Evolutionary conservation across 495 filamentous ascomycete species (phyloP), one percentile per base, ranked within the genome.

Genomic region (Acidomyces sp.): DNA sequence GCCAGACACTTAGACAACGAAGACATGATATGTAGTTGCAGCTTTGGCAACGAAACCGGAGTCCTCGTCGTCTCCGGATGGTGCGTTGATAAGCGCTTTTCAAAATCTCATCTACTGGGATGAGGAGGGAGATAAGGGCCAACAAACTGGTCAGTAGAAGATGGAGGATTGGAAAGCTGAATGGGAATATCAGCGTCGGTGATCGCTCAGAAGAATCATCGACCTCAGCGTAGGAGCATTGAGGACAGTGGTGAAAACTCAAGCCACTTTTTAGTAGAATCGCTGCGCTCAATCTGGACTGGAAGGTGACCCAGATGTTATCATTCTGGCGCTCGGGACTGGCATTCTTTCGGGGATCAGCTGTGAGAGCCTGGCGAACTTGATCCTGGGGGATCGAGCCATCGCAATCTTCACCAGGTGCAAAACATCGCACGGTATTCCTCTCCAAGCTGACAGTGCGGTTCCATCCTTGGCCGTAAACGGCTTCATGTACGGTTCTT

Each of bases 381-480:
- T 82, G 67, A 16, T 74, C 62, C 2, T 70, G 65, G 3, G 77
- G 67, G 26, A 97, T 70, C 53, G 65, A 71, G 25, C 86, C 85
- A n/a, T 66, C 48, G 46, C 90, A 97, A n/a, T 58, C 60, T 0
- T 50, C 51, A 3, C 39, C 71, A 1, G 78, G 81, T 13, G 87
- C 84, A 17, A 90, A 66, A 56, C 90, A 97, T 34, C 78, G 71
- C 28, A 97, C 65, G 4, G 79, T 78, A 21, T 80, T 78, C 21
- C 63, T 72, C 38, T 75, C 70, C 33, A 71, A 56, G 45, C 90
- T 67, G 37, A 94, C 76, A 42, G 70, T 87, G n/a, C 78, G 72
- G 39, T 70, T 69, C 86, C 85, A 93, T 24, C 83, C 82, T 55
- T 97, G 90, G 0, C 90, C 90, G 59, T 88, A 97, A 0, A 97